Percentiles rank a stretch among this genome's conserved stretches.
These are phyloP conservation scores for Boletus subparvulus DNA, from an alignment of 768 basidiomycete genomes.

Conservation along the genomic window DNA sequence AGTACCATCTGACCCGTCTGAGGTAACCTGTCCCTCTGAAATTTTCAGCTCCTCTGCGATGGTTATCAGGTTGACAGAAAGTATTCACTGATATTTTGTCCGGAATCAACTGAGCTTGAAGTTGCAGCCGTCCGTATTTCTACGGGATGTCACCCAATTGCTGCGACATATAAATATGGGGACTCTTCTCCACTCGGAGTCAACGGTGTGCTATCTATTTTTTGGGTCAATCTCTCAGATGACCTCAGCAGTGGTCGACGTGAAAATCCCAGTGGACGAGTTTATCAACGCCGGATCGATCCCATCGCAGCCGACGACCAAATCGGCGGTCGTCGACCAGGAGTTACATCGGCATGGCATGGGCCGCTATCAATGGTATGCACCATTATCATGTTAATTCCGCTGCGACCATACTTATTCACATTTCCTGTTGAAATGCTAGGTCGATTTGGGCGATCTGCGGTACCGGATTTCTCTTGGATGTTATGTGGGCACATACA, in stretches of 20 bases:
- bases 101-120: too few relatives aligned
- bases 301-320: background rate
- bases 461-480: constrained; percentile 9
- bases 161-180: background rate
- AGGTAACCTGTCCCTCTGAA: too few relatives aligned
- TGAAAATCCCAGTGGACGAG: background rate
- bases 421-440: too few relatives aligned
- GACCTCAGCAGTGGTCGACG: background rate
- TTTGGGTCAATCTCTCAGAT: background rate
- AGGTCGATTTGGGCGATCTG: constrained; percentile 20
- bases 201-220: background rate
- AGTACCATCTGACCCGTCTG: too few relatives aligned
- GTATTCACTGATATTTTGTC: too few relatives aligned
- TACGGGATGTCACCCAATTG: too few relatives aligned
- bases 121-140: too few relatives aligned
- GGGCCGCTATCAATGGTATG: constrained; percentile 18
- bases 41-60: too few relatives aligned
- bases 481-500: constrained; percentile 7
- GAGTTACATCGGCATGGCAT: constrained; percentile 17
- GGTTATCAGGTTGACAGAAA: too few relatives aligned
- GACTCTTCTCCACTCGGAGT: background rate
- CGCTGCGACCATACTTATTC: background rate
- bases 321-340: constrained; percentile 8
- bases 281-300: too few relatives aligned
- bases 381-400: background rate